Base-by-base conservation (phyloP, 202 grass and related monocot genomes). In the Dendrocalamus latiflorus region DNA sequence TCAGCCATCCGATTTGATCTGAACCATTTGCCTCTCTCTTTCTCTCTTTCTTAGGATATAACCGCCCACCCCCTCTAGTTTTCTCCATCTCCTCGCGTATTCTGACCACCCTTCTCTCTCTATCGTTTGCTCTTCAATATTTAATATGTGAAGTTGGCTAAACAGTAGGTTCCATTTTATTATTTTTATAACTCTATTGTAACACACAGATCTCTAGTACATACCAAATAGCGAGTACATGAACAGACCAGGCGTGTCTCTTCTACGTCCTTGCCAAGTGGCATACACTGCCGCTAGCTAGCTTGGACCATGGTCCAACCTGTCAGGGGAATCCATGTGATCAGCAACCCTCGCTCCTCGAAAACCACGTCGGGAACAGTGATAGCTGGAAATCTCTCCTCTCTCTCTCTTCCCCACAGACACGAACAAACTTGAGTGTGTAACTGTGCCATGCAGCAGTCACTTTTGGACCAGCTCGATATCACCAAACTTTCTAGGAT, bases 261-360 rank as follows among this genome's bases (percentile, higher is more conserved):
- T 62, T 60, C 47, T 33, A 69, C 45, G 44, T 33, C 25, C 30
- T 65, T 10, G 43, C 62, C 48, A 77, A 28, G 58, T 34, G 6
- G 20, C 61, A 43, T 48, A 47, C 41, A 76, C 54, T 4, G 6
- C 36, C 72, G 24, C 37, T 18, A 25, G 34, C 22, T 8, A 48
- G 10, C 64, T 59, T 73, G 68, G 80, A 75, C 81, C 81, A 76
- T 67, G 51, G 81, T 74, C 59, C 59, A 66, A 54, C 13, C 45
- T 66, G 80, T 50, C 80, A 82, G 47, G 44, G 57, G 58, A 74
- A 74, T 86, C 68, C 84, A 86, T 80, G 68, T 86, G 68, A 57
- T 53, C 37, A 74, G 25, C 68, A 55, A 62, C 60, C 57, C 34
- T 39, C 25, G 2, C 57, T 6, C 75, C 69, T 75, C 30, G 84